Percentiles rank a stretch among this genome's conserved stretches.
These are phyloP conservation scores for Colletotrichum costaricense DNA, from an alignment of 2,329 filamentous ascomycete genomes.

Conservation along the genomic window DNA sequence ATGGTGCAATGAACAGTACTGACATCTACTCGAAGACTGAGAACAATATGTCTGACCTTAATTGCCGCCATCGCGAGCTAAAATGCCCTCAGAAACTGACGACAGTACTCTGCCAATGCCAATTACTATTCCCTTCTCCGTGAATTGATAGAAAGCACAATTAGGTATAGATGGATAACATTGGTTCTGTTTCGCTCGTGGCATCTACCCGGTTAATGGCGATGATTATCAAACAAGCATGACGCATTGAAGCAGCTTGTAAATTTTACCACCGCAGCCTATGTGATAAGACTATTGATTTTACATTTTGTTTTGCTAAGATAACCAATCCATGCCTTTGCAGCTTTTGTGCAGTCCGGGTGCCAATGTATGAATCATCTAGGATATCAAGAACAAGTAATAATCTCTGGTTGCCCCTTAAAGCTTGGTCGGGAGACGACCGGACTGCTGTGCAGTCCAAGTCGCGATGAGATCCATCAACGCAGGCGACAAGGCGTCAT, in stretches of 20 bases:
- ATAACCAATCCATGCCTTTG: not conserved
- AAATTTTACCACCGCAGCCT: not conserved
- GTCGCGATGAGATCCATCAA: conserved; percentile 73
- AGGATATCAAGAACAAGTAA: not conserved
- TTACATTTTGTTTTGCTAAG: not conserved
- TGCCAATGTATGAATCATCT: not conserved
- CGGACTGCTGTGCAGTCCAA: conserved; percentile 63
- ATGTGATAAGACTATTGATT: not conserved
- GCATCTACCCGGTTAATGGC: not conserved
- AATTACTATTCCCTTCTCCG: too few species aligned
- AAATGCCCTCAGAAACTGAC: too few species aligned
- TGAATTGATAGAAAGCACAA: too few species aligned
- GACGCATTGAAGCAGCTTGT: not conserved
- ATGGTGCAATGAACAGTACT: too few species aligned
- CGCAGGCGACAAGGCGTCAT: conserved; percentile 70
- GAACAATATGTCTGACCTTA: too few species aligned
- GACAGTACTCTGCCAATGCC: too few species aligned
- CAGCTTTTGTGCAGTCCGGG: not conserved
- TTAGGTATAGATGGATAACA: not conserved
- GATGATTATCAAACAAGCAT: not conserved
- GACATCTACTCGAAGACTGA: too few species aligned
- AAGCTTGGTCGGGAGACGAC: conserved; percentile 36
- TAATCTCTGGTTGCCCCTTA: not conserved
- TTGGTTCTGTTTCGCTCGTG: not conserved
- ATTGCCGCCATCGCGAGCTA: too few species aligned